Percentiles rank a stretch among this genome's conserved stretches.
These are phyloP conservation scores for Bromus sterilis DNA, from an alignment of 176 grass and related monocot species.

Conservation along the genomic window DNA sequence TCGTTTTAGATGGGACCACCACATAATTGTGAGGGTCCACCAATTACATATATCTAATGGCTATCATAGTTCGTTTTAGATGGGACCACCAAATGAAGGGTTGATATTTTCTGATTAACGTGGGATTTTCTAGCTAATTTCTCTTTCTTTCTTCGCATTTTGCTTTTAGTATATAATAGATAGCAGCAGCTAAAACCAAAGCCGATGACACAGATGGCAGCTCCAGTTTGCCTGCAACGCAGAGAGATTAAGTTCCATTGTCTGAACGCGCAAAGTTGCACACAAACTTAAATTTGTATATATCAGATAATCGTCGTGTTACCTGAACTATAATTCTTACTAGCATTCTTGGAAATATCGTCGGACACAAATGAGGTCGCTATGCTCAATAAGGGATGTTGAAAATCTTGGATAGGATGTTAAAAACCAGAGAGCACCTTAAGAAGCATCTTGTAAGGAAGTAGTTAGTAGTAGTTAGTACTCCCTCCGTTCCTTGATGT, in stretches of 20 bases:
- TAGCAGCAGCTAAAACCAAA: conserved; percentile 47
- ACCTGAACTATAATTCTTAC: conserved; percentile 36
- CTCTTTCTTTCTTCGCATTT: no score
- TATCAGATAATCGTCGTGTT: not conserved
- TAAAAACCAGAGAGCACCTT: conserved; percentile 86
- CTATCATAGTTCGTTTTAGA: no score
- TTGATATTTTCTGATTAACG: no score
- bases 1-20: no score
- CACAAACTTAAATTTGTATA: not conserved
- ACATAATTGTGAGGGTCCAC: no score
- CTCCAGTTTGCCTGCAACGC: conserved; percentile 40
- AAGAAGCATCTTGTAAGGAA: no score
- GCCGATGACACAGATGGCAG: conserved; percentile 55
- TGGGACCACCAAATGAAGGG: no score
- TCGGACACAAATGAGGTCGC: conserved; percentile 93
- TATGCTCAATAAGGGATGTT: conserved; percentile 81
- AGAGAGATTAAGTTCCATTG: not conserved
- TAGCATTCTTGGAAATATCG: conserved; percentile 45
- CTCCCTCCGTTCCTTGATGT: no score
- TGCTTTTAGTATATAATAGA: no score
- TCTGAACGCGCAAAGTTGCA: not conserved
- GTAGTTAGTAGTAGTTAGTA: no score
- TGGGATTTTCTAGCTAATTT: no score
- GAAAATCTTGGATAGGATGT: conserved; percentile 84
- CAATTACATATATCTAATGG: no score